phyloP scores from a whole-genome alignment of 2,329 filamentous ascomycete species.

The Aureobasidium sp. region DNA sequence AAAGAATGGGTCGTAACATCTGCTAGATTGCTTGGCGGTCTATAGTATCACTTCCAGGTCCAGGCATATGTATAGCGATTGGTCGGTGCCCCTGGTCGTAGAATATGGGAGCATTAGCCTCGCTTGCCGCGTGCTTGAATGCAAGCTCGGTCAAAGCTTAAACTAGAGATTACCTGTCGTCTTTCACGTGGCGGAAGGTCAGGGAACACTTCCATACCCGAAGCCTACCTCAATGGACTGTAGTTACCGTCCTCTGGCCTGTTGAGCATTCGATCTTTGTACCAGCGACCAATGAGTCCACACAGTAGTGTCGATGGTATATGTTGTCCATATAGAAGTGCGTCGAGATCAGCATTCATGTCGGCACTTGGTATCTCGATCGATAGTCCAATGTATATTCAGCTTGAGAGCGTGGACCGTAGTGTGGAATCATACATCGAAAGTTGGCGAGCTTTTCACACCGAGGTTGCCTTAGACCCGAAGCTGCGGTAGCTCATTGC shows the following conservation, averaged over 20 bases:
- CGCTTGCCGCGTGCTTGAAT: neutral
- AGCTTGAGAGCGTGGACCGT: neutral
- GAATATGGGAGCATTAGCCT: neutral
- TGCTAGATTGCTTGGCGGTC: neutral
- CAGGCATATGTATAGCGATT: neutral
- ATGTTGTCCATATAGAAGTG: neutral
- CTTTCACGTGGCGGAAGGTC: neutral
- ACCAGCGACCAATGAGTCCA: neutral
- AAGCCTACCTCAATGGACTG: neutral
- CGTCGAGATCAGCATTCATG: neutral
- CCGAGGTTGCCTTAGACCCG: neutral
- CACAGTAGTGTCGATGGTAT: neutral
- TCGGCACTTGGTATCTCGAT: neutral
- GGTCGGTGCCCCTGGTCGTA: neutral
- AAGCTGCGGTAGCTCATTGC: neutral
- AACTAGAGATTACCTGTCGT: neutral
- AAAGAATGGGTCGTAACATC: neutral
- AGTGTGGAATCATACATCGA: neutral
- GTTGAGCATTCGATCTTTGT: neutral
- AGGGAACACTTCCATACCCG: neutral
- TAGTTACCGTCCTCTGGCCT: neutral
- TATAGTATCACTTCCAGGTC: neutral
- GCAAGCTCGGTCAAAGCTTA: neutral
- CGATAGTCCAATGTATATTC: neutral
- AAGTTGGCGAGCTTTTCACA: neutral